Evolutionary conservation across 306 rosid genomes (phyloP), one percentile per base, ranked within the genome.

Genomic region (Vigna angularis): DNA sequence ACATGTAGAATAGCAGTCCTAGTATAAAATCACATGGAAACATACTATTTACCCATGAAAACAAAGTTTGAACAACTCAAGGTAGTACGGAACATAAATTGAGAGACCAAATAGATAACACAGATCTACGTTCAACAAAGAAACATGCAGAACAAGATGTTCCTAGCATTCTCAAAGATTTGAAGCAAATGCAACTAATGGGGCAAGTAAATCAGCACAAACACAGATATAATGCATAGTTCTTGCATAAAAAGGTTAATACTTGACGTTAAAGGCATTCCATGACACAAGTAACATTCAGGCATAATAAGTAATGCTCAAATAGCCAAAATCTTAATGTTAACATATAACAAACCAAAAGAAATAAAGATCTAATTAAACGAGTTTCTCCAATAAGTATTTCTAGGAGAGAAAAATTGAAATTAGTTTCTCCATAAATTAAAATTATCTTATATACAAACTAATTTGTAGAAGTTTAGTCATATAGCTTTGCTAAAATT

Each of bases 111-210:
- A 78, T 67, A 74, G 63, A 69, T 59, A 69, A 49, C 28, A 17
- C 18, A 66, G 57, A 51, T 49, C 71, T n/a, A 20, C 9, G 55
- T 32, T 51, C 70, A 74, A 40, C 42, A 52, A 44, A 18, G 28
- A 20, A 78, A 50, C 64, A 26, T 6, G 50, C 57, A 47, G 52
- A n/a, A 26, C 42, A 70, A 69, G 50, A 58, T 51, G 59, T 30
- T 73, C 66, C 45, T 26, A 69, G 44, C 67, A 73, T 52, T 73
- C 38, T 20, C 53, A 52, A 56, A 50, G 49, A 40, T 50, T 75
- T 66, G 79, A 75, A 52, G 66, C 82, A 64, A 38, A 64, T 70
- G 77, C 57, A 65, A 74, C 61, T 57, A 66, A 73, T 12, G 32
- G 51, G 61, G 52, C 30, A 56, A 22, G 22, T 38, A 70, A 69